Conservation (phyloP, 2,329 filamentous ascomycete genomes). For the Ascochyta clinopodiicola region DNA sequence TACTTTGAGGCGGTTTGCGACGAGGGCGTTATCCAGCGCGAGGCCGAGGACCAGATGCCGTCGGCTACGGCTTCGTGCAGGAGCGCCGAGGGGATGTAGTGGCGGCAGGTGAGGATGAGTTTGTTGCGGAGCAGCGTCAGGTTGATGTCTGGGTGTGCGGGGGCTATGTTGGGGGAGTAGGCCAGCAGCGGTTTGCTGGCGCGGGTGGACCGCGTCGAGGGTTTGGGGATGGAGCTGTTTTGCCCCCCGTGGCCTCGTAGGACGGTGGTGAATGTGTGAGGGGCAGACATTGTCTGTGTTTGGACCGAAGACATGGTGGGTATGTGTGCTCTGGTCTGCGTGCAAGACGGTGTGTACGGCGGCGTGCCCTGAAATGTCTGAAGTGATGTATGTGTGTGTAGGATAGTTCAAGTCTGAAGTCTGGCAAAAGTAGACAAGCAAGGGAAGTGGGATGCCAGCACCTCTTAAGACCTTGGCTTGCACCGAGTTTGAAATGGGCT, state of each 20-base stretch:
- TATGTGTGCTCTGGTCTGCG: background rate
- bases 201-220: slow-evolving; percentile 28
- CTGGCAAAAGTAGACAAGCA: slow-evolving; percentile 12
- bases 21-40: slow-evolving; percentile 33
- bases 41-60: slow-evolving; percentile 32
- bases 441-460: slow-evolving; percentile 13
- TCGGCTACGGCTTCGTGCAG: slow-evolving; percentile 32
- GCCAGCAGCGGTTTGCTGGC: slow-evolving; percentile 29
- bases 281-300: slow-evolving; percentile 33
- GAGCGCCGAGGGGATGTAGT: slow-evolving; percentile 24
- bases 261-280: slow-evolving; percentile 29
- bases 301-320: slow-evolving; percentile 32
- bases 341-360: background rate
- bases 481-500: slow-evolving; percentile 7
- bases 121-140: slow-evolving; percentile 36
- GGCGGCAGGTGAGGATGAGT: slow-evolving; percentile 32
- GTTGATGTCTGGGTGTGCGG: slow-evolving; percentile 35
- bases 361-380: slow-evolving; percentile 1
- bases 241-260: slow-evolving; percentile 24
- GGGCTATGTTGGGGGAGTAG: slow-evolving; percentile 31
- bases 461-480: slow-evolving; percentile 9
- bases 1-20: slow-evolving; percentile 22
- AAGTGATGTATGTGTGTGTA: background rate
- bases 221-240: slow-evolving; percentile 19
- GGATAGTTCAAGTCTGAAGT: slow-evolving; percentile 1